phyloP scores from a whole-genome alignment of 2,329 filamentous ascomycete genomes.

The Colletotrichum sp. region DNA sequence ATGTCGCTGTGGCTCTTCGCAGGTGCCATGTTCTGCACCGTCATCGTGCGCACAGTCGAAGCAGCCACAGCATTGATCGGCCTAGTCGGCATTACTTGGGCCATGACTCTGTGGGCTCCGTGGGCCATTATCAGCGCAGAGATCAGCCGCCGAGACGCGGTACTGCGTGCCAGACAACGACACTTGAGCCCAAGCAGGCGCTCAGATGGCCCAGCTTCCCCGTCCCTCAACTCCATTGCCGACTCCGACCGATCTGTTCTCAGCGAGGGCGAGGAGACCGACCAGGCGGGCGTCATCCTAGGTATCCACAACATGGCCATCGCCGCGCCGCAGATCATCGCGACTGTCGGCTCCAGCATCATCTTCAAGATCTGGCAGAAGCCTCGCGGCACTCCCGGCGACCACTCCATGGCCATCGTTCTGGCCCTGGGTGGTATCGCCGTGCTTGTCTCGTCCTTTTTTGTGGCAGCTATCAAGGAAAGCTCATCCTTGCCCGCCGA shows the following conservation, averaged over 20 bases:
- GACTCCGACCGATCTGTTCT: conserved; percentile 11
- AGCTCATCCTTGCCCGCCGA: conserved; percentile 48
- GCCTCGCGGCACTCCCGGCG: conserved; percentile 81
- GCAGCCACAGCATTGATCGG: conserved; percentile 80
- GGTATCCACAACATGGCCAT: conserved; percentile 97
- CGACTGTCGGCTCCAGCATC: conserved; percentile 81
- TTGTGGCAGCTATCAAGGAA: conserved; percentile 72
- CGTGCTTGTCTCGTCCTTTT: conserved; percentile 76
- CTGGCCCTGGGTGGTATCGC: conserved; percentile 83
- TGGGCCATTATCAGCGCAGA: conserved; percentile 95
- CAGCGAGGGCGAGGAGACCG: conserved; percentile 62
- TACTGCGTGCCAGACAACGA: conserved; percentile 43
- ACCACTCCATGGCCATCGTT: conserved; percentile 87
- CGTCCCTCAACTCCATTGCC: conserved; percentile 5
- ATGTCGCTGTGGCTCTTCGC: conserved; percentile 85
- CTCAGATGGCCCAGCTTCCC: conserved; percentile 2
- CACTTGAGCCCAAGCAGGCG: conserved; percentile 19
- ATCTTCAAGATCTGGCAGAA: conserved; percentile 90
- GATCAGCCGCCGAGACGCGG: conserved; percentile 80
- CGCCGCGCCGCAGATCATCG: conserved; percentile 88
- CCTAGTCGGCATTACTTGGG: conserved; percentile 89
- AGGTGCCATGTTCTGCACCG: conserved; percentile 79
- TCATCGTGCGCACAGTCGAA: conserved; percentile 74
- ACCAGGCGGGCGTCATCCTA: conserved; percentile 87
- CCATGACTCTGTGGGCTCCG: conserved; percentile 90